Base-by-base conservation (phyloP, 2,329 filamentous ascomycete genomes). In the Tolypocladium nubicola region DNA sequence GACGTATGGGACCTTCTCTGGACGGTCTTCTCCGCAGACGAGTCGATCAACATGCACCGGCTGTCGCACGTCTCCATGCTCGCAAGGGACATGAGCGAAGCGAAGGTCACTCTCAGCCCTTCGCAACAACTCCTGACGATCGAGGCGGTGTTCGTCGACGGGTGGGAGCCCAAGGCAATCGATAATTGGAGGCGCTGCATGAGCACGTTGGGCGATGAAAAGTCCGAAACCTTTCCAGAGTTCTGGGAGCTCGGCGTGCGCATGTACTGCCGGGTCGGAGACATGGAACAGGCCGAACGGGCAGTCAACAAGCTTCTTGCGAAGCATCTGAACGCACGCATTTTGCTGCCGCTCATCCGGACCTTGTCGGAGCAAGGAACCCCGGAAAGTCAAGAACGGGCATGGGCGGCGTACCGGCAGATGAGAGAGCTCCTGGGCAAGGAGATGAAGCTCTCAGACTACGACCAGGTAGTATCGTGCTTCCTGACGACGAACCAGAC, bases 381-480 rank as follows among this genome's bases (percentile, higher is more conserved):
- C 53, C 75, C 67, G 58, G 79, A 74, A 30, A 65, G 66, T 6
- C 76, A 76, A 35, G 71, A 79, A 21, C 77, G 78, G 60, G 89
- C 89, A 0, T 93, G 87, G 83, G 72, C 78, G 30, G 69, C 82
- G 1, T 94, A 93, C 68, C 72, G 83, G 41, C 77, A 79, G 55
- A 76, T 95, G 62, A 84, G 85, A 59, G 73, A 77, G 33, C 76
- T 80, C 7, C 75, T 90, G 2, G 83, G 81, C 1, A 67, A 76
- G 30, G 71, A 77, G 1, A 86, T 91, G 73, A 81, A 76, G 3
- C 84, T 92, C 65, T 74, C 83, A 21, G 88, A 95, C 66, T 95
- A 92, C 64, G 90, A 96, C 68, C 76, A 81, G 59, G 79, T 92
- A 40, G 85, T 87, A 52, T 79, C 86, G 23, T 82, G 81, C 50